phyloP scores from a whole-genome alignment of 1,284 basidiomycete species.

The Meira nashicola region DNA sequence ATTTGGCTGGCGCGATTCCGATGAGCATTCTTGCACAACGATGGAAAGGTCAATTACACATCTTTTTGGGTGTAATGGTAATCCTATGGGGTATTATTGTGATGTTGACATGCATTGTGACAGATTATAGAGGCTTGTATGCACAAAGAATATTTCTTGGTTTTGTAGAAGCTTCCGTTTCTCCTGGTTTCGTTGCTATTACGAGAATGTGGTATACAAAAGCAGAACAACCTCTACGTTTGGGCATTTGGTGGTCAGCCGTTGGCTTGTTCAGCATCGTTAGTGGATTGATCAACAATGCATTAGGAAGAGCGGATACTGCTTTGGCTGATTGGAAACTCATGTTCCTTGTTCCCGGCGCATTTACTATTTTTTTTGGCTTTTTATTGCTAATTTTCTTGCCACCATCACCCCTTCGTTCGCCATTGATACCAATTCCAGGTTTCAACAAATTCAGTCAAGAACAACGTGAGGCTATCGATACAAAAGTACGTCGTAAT shows the following conservation, averaged over 20 bases:
- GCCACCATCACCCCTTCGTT: conserved; percentile 54
- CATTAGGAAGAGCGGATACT: conserved; percentile 50
- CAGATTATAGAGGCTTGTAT: conserved; percentile 55
- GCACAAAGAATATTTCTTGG: conserved; percentile 55
- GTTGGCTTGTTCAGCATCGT: conserved; percentile 56
- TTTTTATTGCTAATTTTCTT: conserved; percentile 55
- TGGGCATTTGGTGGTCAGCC: conserved; percentile 57
- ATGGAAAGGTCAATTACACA: conserved; percentile 51
- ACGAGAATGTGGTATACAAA: conserved; percentile 58
- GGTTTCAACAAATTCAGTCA: conserved; percentile 35
- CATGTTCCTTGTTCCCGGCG: conserved; percentile 58
- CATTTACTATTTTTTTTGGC: conserved; percentile 56
- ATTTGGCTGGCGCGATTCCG: conserved; percentile 56
- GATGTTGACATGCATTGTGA: conserved; percentile 56
- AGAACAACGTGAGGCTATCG: conserved; percentile 43
- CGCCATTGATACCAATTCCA: conserved; percentile 26
- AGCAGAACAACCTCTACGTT: conserved; percentile 35
- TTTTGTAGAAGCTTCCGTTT: conserved; percentile 53
- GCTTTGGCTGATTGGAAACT: conserved; percentile 57
- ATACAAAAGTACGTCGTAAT: conserved; percentile 50
- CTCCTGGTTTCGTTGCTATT: conserved; percentile 58
- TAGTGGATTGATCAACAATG: conserved; percentile 57
- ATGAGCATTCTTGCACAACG: conserved; percentile 56
- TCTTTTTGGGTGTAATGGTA: conserved; percentile 32
- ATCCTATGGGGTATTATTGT: conserved; percentile 57